Percentiles rank a stretch among this genome's conserved stretches.
Evolutionary conservation across 2,329 filamentous ascomycete species (phyloP).

Genomic region (Sphaerulina populicola): DNA sequence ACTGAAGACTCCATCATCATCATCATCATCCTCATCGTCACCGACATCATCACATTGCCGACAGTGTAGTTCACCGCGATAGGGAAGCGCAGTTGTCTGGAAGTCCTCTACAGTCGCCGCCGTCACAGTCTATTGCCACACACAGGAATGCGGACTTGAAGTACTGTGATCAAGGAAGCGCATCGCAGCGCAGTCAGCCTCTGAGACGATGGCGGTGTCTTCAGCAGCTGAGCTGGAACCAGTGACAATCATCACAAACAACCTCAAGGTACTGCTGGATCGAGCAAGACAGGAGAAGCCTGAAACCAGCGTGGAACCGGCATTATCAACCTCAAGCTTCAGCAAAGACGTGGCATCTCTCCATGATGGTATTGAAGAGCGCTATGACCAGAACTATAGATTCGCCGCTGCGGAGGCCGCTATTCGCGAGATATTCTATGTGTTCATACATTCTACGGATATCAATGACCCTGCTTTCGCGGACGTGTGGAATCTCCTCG

Average conservation of each 20-base stretch:
- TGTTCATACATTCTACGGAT: conserved; percentile 45
- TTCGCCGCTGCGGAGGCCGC: conserved; percentile 72
- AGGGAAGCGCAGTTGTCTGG: no score
- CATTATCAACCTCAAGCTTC: conserved; percentile 38
- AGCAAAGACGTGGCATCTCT: conserved; percentile 24
- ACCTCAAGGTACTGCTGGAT: conserved; percentile 36
- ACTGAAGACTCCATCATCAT: no score
- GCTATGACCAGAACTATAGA: conserved; percentile 25
- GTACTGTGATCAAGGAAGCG: background rate
- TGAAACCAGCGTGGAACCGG: conserved; percentile 38
- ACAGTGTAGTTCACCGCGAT: no score
- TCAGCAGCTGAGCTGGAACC: conserved; percentile 25
- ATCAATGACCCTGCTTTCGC: conserved; percentile 74
- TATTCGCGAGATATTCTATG: conserved; percentile 69
- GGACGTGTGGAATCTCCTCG: conserved; percentile 84
- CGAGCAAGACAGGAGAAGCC: conserved; percentile 37
- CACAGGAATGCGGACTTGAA: background rate
- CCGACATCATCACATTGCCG: no score
- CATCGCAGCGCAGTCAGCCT: background rate
- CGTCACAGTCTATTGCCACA: no score
- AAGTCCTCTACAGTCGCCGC: no score
- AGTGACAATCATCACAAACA: conserved; percentile 23
- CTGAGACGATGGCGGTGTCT: conserved; percentile 24
- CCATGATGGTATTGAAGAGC: conserved; percentile 24
- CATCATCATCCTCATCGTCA: no score